These are phyloP conservation scores for Gynostemma pentaphyllum DNA, from an alignment of 306 rosid genomes.

Conservation along the genomic window DNA sequence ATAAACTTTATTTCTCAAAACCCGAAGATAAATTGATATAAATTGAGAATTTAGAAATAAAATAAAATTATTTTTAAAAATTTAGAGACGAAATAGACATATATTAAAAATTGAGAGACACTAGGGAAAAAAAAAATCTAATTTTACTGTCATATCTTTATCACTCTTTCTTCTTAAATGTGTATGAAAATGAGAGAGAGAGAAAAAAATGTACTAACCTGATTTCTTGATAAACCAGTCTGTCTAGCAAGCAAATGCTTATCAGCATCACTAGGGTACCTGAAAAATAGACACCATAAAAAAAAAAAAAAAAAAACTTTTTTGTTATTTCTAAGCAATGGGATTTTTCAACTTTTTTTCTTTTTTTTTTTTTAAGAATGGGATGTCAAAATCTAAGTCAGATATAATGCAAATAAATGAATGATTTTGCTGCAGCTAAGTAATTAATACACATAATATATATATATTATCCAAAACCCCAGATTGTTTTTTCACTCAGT, in stretches of 20 bases:
- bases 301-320: not conserved
- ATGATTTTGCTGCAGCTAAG: not conserved
- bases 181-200: not conserved
- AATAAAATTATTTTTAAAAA: no score
- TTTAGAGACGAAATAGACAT: no score
- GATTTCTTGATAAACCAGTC: slow-evolving; percentile 19
- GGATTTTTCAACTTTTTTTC: not conserved
- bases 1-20: no score
- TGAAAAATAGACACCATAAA: not conserved
- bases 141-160: not conserved
- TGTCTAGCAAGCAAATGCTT: slow-evolving; percentile 16
- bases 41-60: no score
- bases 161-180: not conserved
- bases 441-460: no score
- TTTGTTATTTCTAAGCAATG: not conserved
- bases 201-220: slow-evolving; percentile 10
- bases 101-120: no score
- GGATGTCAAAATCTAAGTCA: slow-evolving; percentile 5
- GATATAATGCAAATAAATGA: not conserved
- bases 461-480: no score
- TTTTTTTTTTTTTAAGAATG: not conserved
- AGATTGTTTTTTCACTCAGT: no score
- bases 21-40: no score
- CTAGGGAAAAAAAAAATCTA: not conserved
- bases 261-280: slow-evolving; percentile 20